Conservation (phyloP, 2,329 filamentous ascomycete species). For the Raffaelea deltoideospora region DNA sequence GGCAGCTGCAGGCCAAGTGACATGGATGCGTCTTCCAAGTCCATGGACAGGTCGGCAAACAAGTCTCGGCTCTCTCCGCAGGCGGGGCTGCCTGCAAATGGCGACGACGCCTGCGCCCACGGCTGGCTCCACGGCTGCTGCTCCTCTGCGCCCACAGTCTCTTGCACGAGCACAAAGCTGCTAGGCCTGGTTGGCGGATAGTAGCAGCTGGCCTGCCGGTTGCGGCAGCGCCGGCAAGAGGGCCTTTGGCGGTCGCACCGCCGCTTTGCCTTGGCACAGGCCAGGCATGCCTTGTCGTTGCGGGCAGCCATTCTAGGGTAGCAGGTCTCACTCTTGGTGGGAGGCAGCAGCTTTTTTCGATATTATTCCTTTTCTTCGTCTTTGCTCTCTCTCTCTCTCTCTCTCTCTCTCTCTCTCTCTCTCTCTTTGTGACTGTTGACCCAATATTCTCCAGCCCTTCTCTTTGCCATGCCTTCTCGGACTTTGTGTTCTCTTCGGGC, state of each 20-base stretch:
- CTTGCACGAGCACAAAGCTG: background rate
- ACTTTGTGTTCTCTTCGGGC: background rate
- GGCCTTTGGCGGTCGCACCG: slow-evolving; percentile 11
- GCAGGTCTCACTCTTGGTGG: background rate
- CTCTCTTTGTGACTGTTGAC: background rate
- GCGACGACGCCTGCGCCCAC: no score
- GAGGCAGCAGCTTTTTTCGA: no score
- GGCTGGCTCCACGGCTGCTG: no score
- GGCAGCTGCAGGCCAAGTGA: no score
- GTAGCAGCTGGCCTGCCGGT: slow-evolving; percentile 8
- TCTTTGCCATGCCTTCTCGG: background rate
- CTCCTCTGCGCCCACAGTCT: no score
- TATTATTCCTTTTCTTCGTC: no score
- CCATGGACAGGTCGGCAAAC: no score
- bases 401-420: no score
- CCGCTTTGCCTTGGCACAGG: slow-evolving; percentile 12
- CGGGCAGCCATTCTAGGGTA: background rate
- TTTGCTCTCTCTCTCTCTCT: no score
- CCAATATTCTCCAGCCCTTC: background rate
- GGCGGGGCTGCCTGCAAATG: no score
- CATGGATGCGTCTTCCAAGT: no score
- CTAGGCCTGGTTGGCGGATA: slow-evolving; percentile 10
- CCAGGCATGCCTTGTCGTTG: slow-evolving; percentile 9
- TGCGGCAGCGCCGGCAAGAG: slow-evolving; percentile 11
- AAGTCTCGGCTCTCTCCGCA: no score